Base-by-base conservation (phyloP, 306 rosid genomes). In the Gleditsia sinensis region DNA sequence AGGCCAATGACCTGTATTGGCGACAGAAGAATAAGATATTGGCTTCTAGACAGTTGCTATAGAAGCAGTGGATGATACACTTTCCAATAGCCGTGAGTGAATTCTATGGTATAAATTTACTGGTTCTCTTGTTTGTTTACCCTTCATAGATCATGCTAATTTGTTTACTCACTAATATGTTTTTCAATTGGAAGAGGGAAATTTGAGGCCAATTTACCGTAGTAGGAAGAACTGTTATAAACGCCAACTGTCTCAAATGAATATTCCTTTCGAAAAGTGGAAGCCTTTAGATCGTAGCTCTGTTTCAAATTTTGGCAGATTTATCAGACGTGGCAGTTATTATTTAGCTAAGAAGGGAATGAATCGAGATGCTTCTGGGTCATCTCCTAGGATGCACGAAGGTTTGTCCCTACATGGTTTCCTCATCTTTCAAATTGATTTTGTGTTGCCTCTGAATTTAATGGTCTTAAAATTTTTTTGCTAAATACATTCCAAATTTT, bases 261-360 rank as follows among this genome's bases (percentile, higher is more conserved):
- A 81, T 56, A 81, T 91, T 78, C 97, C 98, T 76, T 87, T 93
- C 60, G 91, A 93, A 75, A 91, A 93, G 89, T 91, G 98, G 91
- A 91, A 85, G 69, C 63, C 86, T 70, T 84, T 83, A 59, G 21
- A 86, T 69, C 82, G 74, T n/a, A n/a, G n/a, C n/a, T n/a, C n/a
- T n/a, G n/a, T n/a, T n/a, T n/a, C n/a, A n/a, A n/a, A n/a, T n/a
- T n/a, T n/a, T n/a, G n/a, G n/a, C n/a, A n/a, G n/a, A n/a, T n/a
- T n/a, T 51, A 71, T 81, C 56, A 80, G 56, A 53, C 72, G 62
- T 40, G 78, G 75, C 60, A 72, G 66, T 76, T 86, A 75, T 70
- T 78, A 73, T 83, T 84, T 85, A 28, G 48, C 61, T 14, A 78
- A 71, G 79, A 86, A 87, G 75, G 79, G 73, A 67, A 77, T 50